Evolutionary conservation across 2,329 filamentous ascomycete species (phyloP).

Genomic region (Xylaria hypoxylon): DNA sequence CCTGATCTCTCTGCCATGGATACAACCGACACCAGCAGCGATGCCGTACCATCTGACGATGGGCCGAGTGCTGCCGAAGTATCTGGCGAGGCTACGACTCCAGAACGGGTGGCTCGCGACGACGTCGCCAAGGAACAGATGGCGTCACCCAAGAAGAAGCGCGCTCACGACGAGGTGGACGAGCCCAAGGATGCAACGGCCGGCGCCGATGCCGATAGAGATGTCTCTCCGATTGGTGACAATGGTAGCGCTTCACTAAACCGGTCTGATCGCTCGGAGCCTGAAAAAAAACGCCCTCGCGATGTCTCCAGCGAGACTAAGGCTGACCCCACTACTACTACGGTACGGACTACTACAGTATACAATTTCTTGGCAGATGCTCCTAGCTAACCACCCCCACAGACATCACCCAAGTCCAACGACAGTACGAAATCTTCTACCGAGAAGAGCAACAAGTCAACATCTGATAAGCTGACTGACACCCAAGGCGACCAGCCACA

Average conservation of each 20-base stretch:
- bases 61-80: conserved; percentile 33
- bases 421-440: conserved; percentile 17
- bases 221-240: conserved; percentile 56
- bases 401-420: conserved; percentile 37
- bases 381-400: conserved; percentile 19
- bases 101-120: conserved; percentile 46
- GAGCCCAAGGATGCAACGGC: conserved; percentile 56
- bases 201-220: conserved; percentile 49
- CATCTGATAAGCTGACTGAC: conserved; percentile 30
- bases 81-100: conserved; percentile 34
- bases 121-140: conserved; percentile 62
- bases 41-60: conserved; percentile 44
- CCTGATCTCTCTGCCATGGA: conserved; percentile 47
- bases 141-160: conserved; percentile 74
- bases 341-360: conserved; percentile 48
- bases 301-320: conserved; percentile 60
- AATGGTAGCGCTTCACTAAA: conserved; percentile 57
- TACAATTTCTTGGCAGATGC: background rate
- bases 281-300: conserved; percentile 73
- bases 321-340: conserved; percentile 46
- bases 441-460: conserved; percentile 31
- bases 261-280: conserved; percentile 66
- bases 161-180: conserved; percentile 69
- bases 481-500: conserved; percentile 14
- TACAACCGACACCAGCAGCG: conserved; percentile 43